These are phyloP conservation scores for Arthrobotrys sphaeroides DNA, from an alignment of 2,329 filamentous ascomycete species.

Conservation along the genomic window DNA sequence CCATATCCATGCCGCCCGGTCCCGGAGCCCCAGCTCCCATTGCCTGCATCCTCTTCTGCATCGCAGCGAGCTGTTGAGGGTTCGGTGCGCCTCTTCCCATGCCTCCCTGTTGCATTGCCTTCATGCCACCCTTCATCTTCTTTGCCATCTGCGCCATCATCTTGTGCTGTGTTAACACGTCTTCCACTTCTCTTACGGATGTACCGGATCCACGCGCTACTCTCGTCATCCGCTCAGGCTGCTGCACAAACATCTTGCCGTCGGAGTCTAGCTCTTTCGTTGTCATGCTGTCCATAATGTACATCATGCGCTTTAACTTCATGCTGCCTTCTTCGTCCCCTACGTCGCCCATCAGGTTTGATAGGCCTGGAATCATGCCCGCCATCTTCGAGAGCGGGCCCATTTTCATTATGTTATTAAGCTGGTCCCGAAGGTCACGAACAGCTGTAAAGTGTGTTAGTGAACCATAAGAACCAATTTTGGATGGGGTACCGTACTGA, in stretches of 20 bases:
- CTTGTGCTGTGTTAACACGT: slow-evolving; percentile 93
- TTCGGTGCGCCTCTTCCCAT: slow-evolving; percentile 89
- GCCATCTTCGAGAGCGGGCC: slow-evolving; percentile 96
- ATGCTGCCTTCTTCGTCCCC: slow-evolving; percentile 94
- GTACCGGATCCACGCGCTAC: slow-evolving; percentile 91
- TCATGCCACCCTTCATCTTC: slow-evolving; percentile 97
- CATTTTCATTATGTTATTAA: slow-evolving; percentile 99
- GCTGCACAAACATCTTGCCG: slow-evolving; percentile 90
- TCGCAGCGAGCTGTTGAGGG: slow-evolving; percentile 92
- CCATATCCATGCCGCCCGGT: slow-evolving; percentile 74
- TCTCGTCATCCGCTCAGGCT: slow-evolving; percentile 90
- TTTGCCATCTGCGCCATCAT: slow-evolving; percentile 99
- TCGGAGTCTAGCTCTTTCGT: slow-evolving; percentile 94
- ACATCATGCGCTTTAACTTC: slow-evolving; percentile 97
- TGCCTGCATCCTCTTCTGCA: slow-evolving; percentile 93
- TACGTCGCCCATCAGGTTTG: slow-evolving; percentile 92
- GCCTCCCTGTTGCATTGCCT: slow-evolving; percentile 95
- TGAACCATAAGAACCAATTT: background rate
- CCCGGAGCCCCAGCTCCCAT: slow-evolving; percentile 79
- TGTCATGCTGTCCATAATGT: slow-evolving; percentile 98
- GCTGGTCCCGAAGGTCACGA: slow-evolving; percentile 90
- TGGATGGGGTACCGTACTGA: slow-evolving; percentile 61
- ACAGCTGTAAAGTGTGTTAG: too few relatives aligned
- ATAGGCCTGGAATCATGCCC: slow-evolving; percentile 96
- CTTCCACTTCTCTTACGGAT: slow-evolving; percentile 90